phyloP scores from a whole-genome alignment of 805 yeast species.

The Schwanniomyces pseudopolymorphus region DNA sequence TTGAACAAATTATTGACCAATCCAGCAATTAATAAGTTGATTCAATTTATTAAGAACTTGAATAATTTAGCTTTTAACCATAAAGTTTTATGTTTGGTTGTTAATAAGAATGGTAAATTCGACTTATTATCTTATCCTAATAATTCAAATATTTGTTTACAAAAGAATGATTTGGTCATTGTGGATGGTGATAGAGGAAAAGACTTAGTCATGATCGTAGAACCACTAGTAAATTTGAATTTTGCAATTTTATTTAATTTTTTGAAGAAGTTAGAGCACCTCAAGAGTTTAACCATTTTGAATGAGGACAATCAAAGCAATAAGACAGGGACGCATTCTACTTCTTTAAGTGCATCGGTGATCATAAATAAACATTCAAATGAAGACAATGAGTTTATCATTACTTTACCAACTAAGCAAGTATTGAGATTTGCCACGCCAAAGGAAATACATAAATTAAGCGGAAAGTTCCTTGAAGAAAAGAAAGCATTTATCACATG shows the following conservation, averaged over 20 bases:
- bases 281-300: slow-evolving; percentile 47
- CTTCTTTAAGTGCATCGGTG: slow-evolving; percentile 30
- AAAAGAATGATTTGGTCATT: slow-evolving; percentile 64
- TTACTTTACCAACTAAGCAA: slow-evolving; percentile 72
- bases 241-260: slow-evolving; percentile 72
- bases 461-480: slow-evolving; percentile 68
- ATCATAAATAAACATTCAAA: slow-evolving; percentile 42
- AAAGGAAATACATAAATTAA: slow-evolving; percentile 61
- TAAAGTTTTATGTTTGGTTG: slow-evolving; percentile 47
- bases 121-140: slow-evolving; percentile 70
- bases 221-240: slow-evolving; percentile 60
- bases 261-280: slow-evolving; percentile 69
- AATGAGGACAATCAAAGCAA: slow-evolving; percentile 21
- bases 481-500: slow-evolving; percentile 69
- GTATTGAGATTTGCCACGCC: slow-evolving; percentile 75
- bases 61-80: slow-evolving; percentile 42
- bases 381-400: slow-evolving; percentile 61
- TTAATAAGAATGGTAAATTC: slow-evolving; percentile 63
- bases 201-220: slow-evolving; percentile 71
- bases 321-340: slow-evolving; percentile 40
- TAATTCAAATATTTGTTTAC: slow-evolving; percentile 58
- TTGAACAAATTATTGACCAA: slow-evolving; percentile 25
- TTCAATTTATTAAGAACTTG: slow-evolving; percentile 38
- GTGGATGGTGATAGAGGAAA: slow-evolving; percentile 86
- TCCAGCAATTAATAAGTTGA: slow-evolving; percentile 29